These are phyloP conservation scores for Sporothrix protearum DNA, from an alignment of 2,329 filamentous ascomycete genomes.

Conservation along the genomic window DNA sequence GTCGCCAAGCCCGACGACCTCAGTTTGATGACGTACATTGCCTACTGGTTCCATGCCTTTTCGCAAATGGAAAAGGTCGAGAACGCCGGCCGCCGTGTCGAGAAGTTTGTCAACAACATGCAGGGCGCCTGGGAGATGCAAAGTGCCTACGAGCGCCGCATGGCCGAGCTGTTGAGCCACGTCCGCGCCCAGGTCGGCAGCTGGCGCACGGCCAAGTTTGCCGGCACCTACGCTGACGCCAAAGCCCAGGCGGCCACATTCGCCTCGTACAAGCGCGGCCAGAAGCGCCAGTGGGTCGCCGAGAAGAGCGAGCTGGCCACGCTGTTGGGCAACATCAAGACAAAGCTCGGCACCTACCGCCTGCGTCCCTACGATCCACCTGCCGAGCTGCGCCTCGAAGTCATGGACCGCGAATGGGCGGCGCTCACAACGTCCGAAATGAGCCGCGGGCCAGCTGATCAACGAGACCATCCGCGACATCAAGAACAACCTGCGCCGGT, in stretches of 20 bases:
- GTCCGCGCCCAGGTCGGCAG: constrained; percentile 68
- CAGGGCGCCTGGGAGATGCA: constrained; percentile 99
- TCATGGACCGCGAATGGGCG: constrained; percentile 78
- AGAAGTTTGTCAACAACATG: constrained; percentile 99
- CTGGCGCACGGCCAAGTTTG: constrained; percentile 79
- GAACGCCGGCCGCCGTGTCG: constrained; percentile 90
- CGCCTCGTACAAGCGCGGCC: constrained; percentile 80
- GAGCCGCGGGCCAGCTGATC: constrained; percentile 84
- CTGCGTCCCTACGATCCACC: constrained; percentile 89
- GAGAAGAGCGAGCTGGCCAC: constrained; percentile 96
- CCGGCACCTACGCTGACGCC: constrained; percentile 87
- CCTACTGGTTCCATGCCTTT: constrained; percentile 99
- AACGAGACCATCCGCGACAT: constrained; percentile 99
- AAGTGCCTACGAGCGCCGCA: constrained; percentile 86
- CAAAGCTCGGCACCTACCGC: constrained; percentile 92
- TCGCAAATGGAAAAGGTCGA: constrained; percentile 98
- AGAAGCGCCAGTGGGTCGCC: constrained; percentile 93
- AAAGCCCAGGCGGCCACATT: constrained; percentile 82
- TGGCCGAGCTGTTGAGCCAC: constrained; percentile 73
- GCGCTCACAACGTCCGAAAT: constrained; percentile 79
- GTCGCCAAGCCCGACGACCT: constrained; percentile 94
- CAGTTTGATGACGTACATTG: constrained; percentile 98
- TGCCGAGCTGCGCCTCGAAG: constrained; percentile 73
- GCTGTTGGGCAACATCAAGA: constrained; percentile 95
- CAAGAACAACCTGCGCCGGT: constrained; percentile 88